Conservation (phyloP, 176 grass and related monocot species). For the Poa annua region DNA sequence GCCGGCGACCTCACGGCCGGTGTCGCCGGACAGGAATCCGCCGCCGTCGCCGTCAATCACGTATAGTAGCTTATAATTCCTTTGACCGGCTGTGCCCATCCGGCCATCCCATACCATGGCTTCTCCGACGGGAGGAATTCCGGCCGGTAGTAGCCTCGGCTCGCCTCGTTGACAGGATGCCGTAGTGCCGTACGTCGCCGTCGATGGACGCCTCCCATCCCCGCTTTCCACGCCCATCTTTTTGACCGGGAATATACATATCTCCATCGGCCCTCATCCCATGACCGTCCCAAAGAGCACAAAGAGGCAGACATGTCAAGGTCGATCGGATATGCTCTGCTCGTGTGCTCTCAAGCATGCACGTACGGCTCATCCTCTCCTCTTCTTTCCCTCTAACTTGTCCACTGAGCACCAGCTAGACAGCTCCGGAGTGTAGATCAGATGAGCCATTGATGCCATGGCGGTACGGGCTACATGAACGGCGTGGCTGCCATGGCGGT, state of each 20-base stretch:
- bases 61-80: conserved; percentile 32
- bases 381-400: conserved; percentile 13
- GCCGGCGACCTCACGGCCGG: not conserved
- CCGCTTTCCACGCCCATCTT: conserved; percentile 49
- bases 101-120: not conserved
- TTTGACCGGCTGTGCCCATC: conserved; percentile 42
- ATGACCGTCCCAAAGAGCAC: conserved; percentile 37
- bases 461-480: not conserved
- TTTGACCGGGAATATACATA: conserved; percentile 65
- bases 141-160: not conserved
- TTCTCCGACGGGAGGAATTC: not conserved
- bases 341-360: conserved; percentile 25
- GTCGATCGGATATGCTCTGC: not conserved
- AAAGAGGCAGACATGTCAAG: not conserved
- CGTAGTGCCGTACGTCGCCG: conserved; percentile 16
- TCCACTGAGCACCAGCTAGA: not conserved
- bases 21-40: conserved; percentile 39
- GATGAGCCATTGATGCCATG: not conserved
- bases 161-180: not conserved
- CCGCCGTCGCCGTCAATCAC: conserved; percentile 34
- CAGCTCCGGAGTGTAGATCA: conserved; percentile 7
- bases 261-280: not conserved
- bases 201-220: not conserved
- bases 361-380: conserved; percentile 43
- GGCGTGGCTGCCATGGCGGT: too few species aligned